Evolutionary conservation across 805 yeast genomes (phyloP).

Genomic region (Cyberlindnera maritima): DNA sequence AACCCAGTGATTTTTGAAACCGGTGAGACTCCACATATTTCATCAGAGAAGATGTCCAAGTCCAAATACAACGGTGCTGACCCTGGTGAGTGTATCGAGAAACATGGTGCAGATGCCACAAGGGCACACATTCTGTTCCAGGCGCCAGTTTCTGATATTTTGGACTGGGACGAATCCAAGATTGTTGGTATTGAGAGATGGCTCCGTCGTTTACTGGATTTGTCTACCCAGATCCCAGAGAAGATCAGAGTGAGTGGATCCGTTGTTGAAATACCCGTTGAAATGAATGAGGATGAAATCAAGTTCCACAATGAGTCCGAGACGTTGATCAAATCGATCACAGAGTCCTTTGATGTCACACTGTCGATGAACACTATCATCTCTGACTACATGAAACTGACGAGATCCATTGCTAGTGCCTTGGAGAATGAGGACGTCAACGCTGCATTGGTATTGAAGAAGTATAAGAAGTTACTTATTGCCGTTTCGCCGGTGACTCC

Average conservation of each 20-base stretch:
- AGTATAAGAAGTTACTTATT: constrained; percentile 53
- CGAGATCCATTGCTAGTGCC: constrained; percentile 46
- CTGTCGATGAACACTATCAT: constrained; percentile 79
- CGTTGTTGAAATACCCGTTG: neutral
- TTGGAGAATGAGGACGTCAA: constrained; percentile 36
- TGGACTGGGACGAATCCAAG: constrained; percentile 88
- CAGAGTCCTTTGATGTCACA: constrained; percentile 55
- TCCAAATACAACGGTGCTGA: constrained; percentile 94
- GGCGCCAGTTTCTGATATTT: constrained; percentile 79
- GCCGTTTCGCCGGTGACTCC: constrained; percentile 82
- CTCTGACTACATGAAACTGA: constrained; percentile 85
- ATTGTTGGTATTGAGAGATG: constrained; percentile 88
- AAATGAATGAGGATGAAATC: constrained; percentile 43
- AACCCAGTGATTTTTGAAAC: constrained; percentile 47
- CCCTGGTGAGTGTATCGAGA: constrained; percentile 69
- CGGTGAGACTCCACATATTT: constrained; percentile 49
- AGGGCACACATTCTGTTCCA: constrained; percentile 91
- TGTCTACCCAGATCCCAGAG: constrained; percentile 20
- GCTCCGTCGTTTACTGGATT: constrained; percentile 56
- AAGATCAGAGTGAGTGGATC: neutral
- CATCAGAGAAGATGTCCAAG: constrained; percentile 94
- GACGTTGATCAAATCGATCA: constrained; percentile 44
- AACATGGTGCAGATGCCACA: constrained; percentile 90
- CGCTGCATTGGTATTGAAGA: constrained; percentile 42
- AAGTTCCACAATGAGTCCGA: constrained; percentile 58